These are phyloP conservation scores for Saprolegnia parasitica DNA, from an alignment of 352 stramenopile species.

Conservation along the genomic window DNA sequence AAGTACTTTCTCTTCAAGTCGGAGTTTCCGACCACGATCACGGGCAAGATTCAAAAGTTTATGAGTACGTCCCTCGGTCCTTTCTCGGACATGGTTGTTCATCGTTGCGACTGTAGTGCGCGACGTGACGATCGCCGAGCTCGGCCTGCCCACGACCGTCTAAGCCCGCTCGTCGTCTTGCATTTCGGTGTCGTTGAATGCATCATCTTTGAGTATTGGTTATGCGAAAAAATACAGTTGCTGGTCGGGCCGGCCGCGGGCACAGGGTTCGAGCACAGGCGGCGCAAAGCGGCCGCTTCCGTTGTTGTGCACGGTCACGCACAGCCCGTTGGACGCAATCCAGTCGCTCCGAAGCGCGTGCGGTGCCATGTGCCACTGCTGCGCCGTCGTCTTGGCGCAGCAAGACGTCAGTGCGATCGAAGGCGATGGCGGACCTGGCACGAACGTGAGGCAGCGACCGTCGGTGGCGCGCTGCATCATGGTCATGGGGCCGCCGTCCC, in stretches of 20 bases:
- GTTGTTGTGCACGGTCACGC: not conserved
- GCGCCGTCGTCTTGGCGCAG: not conserved
- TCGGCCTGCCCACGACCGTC: conserved; percentile 1
- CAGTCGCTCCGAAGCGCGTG: not conserved
- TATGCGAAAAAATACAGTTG: conserved; percentile 9
- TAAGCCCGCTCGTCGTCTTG: not conserved
- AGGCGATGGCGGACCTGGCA: not conserved
- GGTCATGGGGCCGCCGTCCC: not conserved
- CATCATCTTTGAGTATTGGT: not conserved
- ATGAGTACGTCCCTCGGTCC: conserved; percentile 20
- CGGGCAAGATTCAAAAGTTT: conserved; percentile 35
- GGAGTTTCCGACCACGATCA: conserved; percentile 32
- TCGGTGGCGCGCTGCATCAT: conserved; percentile 9
- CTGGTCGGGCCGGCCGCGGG: not conserved
- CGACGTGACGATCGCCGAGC: conserved; percentile 12
- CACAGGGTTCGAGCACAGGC: not conserved
- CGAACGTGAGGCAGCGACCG: not conserved
- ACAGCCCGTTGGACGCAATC: not conserved
- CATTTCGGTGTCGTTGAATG: conserved; percentile 3
- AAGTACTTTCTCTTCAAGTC: conserved; percentile 33
- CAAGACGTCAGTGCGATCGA: not conserved
- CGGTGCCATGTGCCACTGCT: conserved; percentile 1
- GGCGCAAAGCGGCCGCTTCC: not conserved
- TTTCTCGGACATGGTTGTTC: too few species aligned
- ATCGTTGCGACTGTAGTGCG: too few species aligned